Base-by-base conservation (phyloP, 1,284 basidiomycete species). In the Ceraceosorus guamensis region DNA sequence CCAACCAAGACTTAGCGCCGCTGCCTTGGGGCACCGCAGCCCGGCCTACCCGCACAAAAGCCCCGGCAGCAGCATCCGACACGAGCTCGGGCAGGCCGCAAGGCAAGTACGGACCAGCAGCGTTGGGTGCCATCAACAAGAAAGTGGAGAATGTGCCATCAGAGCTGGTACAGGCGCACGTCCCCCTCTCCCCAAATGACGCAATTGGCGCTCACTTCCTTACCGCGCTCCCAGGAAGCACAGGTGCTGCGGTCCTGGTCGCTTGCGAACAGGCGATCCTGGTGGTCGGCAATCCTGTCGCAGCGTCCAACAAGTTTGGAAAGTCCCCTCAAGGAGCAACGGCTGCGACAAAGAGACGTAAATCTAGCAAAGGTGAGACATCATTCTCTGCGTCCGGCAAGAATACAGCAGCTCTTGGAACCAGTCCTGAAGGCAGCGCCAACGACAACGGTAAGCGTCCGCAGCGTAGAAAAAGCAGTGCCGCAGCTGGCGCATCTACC, bases 161-260 rank as follows among this genome's bases (percentile, higher is more conserved):
- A n/a, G n/a, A n/a, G n/a, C n/a, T 71, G 13, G 59, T 61, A 14
- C 56, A 63, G n/a, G 63, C 65, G n/a, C 72, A 74, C 34, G 73
- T 75, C 1, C 71, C 70, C 7, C 44, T 75, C 14, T 70, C 71
- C 0, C 54, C 53, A 6, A 54, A 59, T 16, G 73, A 74, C 44
- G 73, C 71, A 4, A 47, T 62, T 3, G 67, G 68, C 2, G 70
- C 70, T 0, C 70, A 73, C 48, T 54, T 60, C 43, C 32, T 74
- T 1, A 56, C 64, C 7, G 59, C 65, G 5, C 50, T 71, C 0
- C 70, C 73, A 4, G 63, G 67, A 8, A 31, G 48, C 3, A 62
- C 65, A 2, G 73, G 71, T 4, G 70, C 67, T 16, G 71, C 70
- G 30, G 67, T 75, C 5, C 55, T 75, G 24, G 60, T 75, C 41